phyloP scores from a whole-genome alignment of 306 rosid genomes.

The Trifolium pratense region DNA sequence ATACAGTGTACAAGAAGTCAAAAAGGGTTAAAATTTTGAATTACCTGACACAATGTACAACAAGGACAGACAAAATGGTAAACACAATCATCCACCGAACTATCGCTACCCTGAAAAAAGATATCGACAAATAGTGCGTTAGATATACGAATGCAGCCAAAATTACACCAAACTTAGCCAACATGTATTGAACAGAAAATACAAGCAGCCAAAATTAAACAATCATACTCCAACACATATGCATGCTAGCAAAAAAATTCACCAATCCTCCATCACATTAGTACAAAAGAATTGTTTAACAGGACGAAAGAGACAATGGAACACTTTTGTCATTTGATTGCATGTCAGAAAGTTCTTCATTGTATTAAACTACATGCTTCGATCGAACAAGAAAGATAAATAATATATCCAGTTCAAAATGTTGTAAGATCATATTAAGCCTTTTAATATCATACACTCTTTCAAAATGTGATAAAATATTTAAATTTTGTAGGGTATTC shows the following conservation, averaged over 20 bases:
- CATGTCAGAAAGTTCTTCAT: not conserved
- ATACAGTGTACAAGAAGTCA: not conserved
- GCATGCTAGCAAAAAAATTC: constrained; percentile 3
- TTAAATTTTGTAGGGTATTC: too few relatives aligned
- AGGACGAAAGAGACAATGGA: not conserved
- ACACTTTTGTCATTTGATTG: constrained; percentile 2
- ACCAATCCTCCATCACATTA: constrained; percentile 4
- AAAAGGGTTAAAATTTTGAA: constrained; percentile 28
- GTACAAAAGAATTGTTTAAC: constrained; percentile 2
- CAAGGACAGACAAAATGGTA: constrained; percentile 61
- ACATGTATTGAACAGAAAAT: constrained; percentile 15
- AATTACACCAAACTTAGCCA: constrained; percentile 11
- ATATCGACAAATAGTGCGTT: constrained; percentile 17
- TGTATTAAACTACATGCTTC: not conserved
- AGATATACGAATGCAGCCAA: constrained; percentile 18
- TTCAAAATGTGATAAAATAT: too few relatives aligned
- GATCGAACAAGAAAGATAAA: too few relatives aligned
- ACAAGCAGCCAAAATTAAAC: constrained; percentile 8
- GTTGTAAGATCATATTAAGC: too few relatives aligned
- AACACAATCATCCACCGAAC: constrained; percentile 50
- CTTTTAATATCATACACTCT: too few relatives aligned
- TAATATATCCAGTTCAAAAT: too few relatives aligned
- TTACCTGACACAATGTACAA: constrained; percentile 60
- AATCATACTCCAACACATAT: not conserved
- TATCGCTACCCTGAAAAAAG: constrained; percentile 54